These are phyloP conservation scores for Binderoboletus segoi DNA, from an alignment of 1,284 basidiomycete species.

Conservation along the genomic window DNA sequence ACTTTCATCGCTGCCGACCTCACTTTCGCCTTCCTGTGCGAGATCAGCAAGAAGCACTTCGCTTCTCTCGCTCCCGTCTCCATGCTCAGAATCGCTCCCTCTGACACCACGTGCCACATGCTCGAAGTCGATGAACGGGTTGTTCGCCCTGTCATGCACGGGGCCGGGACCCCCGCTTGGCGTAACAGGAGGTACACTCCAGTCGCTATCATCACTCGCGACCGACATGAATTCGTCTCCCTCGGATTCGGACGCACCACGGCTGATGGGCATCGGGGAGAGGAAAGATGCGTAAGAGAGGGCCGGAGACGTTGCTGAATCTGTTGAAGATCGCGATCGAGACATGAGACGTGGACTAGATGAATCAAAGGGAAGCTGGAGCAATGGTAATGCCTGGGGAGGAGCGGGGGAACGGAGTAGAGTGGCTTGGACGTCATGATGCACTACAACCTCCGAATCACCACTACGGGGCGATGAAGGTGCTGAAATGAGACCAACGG, in stretches of 20 bases:
- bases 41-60: constrained; percentile 20
- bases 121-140: constrained; percentile 32
- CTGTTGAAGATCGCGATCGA: constrained; percentile 11
- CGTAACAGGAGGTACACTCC: constrained; percentile 9
- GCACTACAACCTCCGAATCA: constrained; percentile 19
- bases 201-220: constrained; percentile 22
- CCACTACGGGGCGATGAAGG: constrained; percentile 30
- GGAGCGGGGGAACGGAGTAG: too few relatives aligned
- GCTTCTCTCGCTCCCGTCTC: constrained; percentile 24
- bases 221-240: constrained; percentile 33
- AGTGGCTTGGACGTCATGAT: too few relatives aligned
- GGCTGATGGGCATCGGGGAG: constrained; percentile 27
- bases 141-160: constrained; percentile 14
- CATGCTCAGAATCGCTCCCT: not conserved
- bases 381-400: too few relatives aligned
- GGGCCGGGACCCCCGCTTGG: not conserved
- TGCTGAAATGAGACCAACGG: constrained; percentile 20
- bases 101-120: constrained; percentile 7
- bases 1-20: constrained; percentile 31
- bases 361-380: not conserved
- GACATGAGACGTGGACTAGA: not conserved
- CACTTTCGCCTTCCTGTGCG: constrained; percentile 25
- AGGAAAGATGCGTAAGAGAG: constrained; percentile 28
- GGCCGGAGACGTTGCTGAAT: constrained; percentile 16
- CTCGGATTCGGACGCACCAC: constrained; percentile 25